Conservation (phyloP, 495 filamentous ascomycete species). For the Penicilliopsis zonata region DNA sequence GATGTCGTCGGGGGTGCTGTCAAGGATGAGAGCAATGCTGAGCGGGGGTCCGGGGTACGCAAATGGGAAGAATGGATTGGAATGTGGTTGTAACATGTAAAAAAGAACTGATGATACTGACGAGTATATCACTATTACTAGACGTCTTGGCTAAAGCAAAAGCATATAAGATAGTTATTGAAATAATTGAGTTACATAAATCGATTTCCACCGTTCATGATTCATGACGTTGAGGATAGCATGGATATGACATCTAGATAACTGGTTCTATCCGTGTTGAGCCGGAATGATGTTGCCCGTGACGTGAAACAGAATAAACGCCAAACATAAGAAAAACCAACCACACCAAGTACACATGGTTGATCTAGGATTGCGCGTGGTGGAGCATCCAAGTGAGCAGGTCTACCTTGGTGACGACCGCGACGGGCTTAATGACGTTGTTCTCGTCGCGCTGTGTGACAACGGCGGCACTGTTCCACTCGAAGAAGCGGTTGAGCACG, state of each 20-base stretch:
- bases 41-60: slow-evolving; percentile 47
- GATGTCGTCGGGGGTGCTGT: slow-evolving; percentile 72
- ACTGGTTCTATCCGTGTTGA: too few species aligned
- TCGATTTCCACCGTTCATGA: too few species aligned
- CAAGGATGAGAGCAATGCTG: slow-evolving; percentile 44
- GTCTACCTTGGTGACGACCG: slow-evolving; percentile 95
- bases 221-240: too few species aligned
- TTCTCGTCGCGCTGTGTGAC: slow-evolving; percentile 62
- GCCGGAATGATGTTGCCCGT: too few species aligned
- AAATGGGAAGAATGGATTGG: slow-evolving; percentile 89
- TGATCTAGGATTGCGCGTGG: slow-evolving; percentile 24
- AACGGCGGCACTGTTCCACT: slow-evolving; percentile 93
- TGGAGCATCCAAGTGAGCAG: slow-evolving; percentile 85
- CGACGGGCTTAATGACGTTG: slow-evolving; percentile 62
- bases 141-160: too few species aligned
- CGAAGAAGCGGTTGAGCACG: slow-evolving; percentile 81
- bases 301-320: too few species aligned
- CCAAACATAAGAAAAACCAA: background rate
- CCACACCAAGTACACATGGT: too few species aligned
- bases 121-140: too few species aligned
- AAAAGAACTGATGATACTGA: too few species aligned
- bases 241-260: too few species aligned
- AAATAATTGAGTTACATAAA: too few species aligned
- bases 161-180: too few species aligned
- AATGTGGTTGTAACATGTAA: slow-evolving; percentile 32